phyloP scores from a whole-genome alignment of 441 rosid species.

The Euphorbia celastroides region DNA sequence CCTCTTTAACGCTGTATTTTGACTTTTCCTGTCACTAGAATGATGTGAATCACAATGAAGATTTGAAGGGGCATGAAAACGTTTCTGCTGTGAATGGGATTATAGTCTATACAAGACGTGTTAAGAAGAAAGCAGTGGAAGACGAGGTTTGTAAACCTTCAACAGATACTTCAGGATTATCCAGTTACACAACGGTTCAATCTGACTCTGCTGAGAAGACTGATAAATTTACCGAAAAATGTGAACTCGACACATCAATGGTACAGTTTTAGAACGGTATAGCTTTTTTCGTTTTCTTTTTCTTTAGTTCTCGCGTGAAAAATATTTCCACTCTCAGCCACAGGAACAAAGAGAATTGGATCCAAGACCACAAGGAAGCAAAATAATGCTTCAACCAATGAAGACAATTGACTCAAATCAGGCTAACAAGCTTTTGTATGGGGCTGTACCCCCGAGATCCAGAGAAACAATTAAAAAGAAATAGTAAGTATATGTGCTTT shows the following conservation, averaged over 20 bases:
- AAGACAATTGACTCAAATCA: background rate
- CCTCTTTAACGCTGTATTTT: background rate
- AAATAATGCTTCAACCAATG: background rate
- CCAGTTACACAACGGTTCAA: slow-evolving; percentile 2
- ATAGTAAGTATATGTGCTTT: slow-evolving; percentile 41
- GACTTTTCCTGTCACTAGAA: slow-evolving; percentile 3
- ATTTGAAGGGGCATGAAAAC: background rate
- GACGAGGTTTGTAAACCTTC: background rate
- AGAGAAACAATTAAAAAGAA: slow-evolving; percentile 66
- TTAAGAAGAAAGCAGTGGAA: background rate
- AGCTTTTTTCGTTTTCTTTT: too few relatives aligned
- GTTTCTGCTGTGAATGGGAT: slow-evolving; percentile 3
- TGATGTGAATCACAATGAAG: background rate
- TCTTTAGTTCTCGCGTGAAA: slow-evolving; percentile 1
- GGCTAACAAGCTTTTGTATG: slow-evolving; percentile 17
- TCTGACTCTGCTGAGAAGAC: background rate
- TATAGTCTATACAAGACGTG: slow-evolving; percentile 12
- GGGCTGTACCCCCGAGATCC: slow-evolving; percentile 37
- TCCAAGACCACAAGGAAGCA: slow-evolving; percentile 5
- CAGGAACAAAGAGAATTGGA: background rate
- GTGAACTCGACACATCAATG: slow-evolving; percentile 10
- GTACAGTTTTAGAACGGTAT: background rate
- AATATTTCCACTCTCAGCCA: background rate
- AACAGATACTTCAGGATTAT: slow-evolving; percentile 1
- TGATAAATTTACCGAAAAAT: background rate